Base-by-base conservation (phyloP, 139 green algal species). In the Chlorella sp. region DNA sequence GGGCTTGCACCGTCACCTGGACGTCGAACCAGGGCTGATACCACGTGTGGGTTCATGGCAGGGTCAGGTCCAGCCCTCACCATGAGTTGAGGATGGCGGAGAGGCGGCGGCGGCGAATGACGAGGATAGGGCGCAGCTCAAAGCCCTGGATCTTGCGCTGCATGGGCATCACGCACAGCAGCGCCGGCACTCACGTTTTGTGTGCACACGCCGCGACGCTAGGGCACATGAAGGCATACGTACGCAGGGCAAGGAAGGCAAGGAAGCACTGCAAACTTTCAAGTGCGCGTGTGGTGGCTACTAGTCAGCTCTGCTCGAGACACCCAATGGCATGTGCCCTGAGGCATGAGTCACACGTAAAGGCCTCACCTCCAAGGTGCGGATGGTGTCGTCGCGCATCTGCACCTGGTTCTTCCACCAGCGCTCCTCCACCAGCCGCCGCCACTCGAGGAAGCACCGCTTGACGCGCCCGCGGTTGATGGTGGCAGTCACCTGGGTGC, bases 371-470 rank as follows among this genome's bases (percentile, higher is more conserved):
- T 79, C 74, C 55, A 79, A 29, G 35, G 35, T 30, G 27, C 71
- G 74, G 31, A 79, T 79, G 64, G 68, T 81, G 60, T 50, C 66
- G 32, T 91, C 90, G 3, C 88, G 62, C 32, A 85, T 80, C 26
- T 55, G 62, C 49, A 90, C 55, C 79, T 93, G 84, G 59, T 83
- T 85, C 80, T 93, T 94, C 86, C 86, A 92, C 76, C 81, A 86
- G 14, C 84, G 83, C 67, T 90, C 85, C 24, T 80, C 20, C 22
- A 64, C 77, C 20, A 91, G 67, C 4, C 68, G 66, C 20, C 62
- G 71, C 89, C 89, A 94, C 67, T 77, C 82, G 20, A 68, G 36
- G 61, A 94, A 92, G 62, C 29, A 70, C 36, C 88, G 82, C 67
- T 78, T 77, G 70, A 91, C 10, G 29, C 83, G 69, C 24, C 88